phyloP scores from a whole-genome alignment of 2,329 filamentous ascomycete genomes.

The Pseudopithomyces chartarum region DNA sequence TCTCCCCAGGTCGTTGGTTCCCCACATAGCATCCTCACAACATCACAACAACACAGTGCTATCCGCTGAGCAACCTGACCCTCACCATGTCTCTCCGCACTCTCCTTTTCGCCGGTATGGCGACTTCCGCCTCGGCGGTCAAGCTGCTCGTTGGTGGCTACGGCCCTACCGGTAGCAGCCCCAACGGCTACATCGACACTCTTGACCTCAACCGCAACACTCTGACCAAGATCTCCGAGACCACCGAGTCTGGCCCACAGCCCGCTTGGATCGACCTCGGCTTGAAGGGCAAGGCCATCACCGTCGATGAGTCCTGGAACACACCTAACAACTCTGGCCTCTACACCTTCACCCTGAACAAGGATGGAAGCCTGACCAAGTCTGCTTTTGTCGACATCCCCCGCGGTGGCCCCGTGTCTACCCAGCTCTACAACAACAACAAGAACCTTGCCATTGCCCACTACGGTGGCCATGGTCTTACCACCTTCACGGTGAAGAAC shows the following conservation, averaged over 20 bases:
- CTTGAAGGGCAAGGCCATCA: slow-evolving; percentile 59
- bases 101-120: slow-evolving; percentile 25
- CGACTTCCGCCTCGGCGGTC: slow-evolving; percentile 19
- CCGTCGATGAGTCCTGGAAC: slow-evolving; percentile 61
- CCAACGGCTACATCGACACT: slow-evolving; percentile 48
- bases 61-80: neutral
- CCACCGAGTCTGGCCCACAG: slow-evolving; percentile 56
- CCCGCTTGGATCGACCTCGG: slow-evolving; percentile 67
- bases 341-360: slow-evolving; percentile 31
- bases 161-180: slow-evolving; percentile 15
- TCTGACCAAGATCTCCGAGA: slow-evolving; percentile 53
- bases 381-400: slow-evolving; percentile 38
- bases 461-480: slow-evolving; percentile 47
- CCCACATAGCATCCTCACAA: slow-evolving; percentile 1
- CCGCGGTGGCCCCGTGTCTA: slow-evolving; percentile 48
- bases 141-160: slow-evolving; percentile 54
- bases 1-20: neutral
- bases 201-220: slow-evolving; percentile 40
- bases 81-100: slow-evolving; percentile 19
- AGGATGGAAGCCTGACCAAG: slow-evolving; percentile 46
- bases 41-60: neutral
- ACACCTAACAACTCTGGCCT: slow-evolving; percentile 55
- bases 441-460: slow-evolving; percentile 49
- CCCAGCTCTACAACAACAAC: slow-evolving; percentile 48
- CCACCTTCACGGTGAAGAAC: slow-evolving; percentile 30